Base-by-base conservation (phyloP, 2,329 filamentous ascomycete genomes). In the Dryadomyces quercivorus region DNA sequence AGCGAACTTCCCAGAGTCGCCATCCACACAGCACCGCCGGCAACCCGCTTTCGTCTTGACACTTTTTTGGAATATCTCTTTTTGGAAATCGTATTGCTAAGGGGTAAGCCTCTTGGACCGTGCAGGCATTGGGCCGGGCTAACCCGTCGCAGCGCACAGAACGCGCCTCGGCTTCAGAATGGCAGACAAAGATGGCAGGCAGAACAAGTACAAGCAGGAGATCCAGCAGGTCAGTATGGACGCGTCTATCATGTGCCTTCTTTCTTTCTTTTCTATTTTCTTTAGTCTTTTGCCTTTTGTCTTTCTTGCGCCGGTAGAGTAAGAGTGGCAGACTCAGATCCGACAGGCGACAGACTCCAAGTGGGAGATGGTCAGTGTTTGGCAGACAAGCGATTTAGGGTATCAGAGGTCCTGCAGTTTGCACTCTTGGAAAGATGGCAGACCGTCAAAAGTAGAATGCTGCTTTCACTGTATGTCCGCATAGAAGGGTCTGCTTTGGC, bases 201-300 rank as follows among this genome's bases (percentile, higher is more conserved):
- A 75, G 58, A 80, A 78, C 64, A 97, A 96, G 71, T 98, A 97
- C 70, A 84, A 91, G 69, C 90, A 94, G 74, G 93, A 98, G 77
- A 98, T 98, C 72, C 93, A 95, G 72, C 92, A 94, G 86, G 88
- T 91, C 67, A 55, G 60, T 56, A n/a, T 8, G 26, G 3, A 5
- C 16, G 2, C n/a, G 1, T 26, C 22, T 13, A 2, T 34, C 7
- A 36, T 40, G 34, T 45, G 48, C 10, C 20, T 42, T 13, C 5
- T n/a, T n/a, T 15, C 10, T 42, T 9, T 44, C 40, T 13, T 43
- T 26, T 46, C 3, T 7, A n/a, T 7, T 15, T 26, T 40, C n/a
- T n/a, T n/a, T n/a, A n/a, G n/a, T n/a, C n/a, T n/a, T n/a, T n/a
- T n/a, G n/a, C 20, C n/a, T 44, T 34, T n/a, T 21, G 6, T 9